Conservation (phyloP, 2,329 filamentous ascomycete genomes). For the Pseudogymnoascus sp. region DNA sequence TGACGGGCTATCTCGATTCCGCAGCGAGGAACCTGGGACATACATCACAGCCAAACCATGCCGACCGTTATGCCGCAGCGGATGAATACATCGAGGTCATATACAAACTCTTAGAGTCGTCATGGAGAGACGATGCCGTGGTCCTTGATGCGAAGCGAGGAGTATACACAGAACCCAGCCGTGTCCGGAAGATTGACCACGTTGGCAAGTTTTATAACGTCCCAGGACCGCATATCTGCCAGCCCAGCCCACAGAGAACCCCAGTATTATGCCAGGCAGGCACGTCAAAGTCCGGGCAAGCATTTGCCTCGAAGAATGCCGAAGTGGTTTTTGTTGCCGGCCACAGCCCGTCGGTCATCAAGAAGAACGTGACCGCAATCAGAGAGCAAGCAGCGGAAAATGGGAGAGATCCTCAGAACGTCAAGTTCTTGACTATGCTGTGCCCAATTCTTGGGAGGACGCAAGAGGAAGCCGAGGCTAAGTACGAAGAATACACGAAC, state of each 20-base stretch:
- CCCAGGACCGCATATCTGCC: constrained; percentile 59
- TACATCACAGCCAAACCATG: constrained; percentile 54
- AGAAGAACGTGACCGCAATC: constrained; percentile 57
- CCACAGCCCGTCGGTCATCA: constrained; percentile 55
- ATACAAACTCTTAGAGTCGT: constrained; percentile 61
- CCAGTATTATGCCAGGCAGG: constrained; percentile 65
- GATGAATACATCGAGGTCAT: constrained; percentile 60
- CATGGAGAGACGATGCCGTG: constrained; percentile 61
- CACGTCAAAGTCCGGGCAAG: constrained; percentile 57
- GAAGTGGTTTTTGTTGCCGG: constrained; percentile 66
- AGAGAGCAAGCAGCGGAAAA: constrained; percentile 46
- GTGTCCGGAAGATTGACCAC: constrained; percentile 62
- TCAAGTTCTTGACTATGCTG: constrained; percentile 64
- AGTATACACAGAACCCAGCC: constrained; percentile 52
- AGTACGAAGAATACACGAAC: constrained; percentile 54
- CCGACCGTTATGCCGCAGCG: constrained; percentile 58
- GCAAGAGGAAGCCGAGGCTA: constrained; percentile 58
- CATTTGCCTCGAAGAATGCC: constrained; percentile 63
- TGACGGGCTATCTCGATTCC: constrained; percentile 62
- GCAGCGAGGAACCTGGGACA: constrained; percentile 58
- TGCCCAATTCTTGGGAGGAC: constrained; percentile 60
- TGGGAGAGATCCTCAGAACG: constrained; percentile 51
- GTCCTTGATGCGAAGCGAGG: constrained; percentile 51
- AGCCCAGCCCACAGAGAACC: constrained; percentile 61
- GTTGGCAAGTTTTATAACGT: constrained; percentile 57